Conservation (phyloP, 169 alveolate species). For the Theileria luwenshuni region DNA sequence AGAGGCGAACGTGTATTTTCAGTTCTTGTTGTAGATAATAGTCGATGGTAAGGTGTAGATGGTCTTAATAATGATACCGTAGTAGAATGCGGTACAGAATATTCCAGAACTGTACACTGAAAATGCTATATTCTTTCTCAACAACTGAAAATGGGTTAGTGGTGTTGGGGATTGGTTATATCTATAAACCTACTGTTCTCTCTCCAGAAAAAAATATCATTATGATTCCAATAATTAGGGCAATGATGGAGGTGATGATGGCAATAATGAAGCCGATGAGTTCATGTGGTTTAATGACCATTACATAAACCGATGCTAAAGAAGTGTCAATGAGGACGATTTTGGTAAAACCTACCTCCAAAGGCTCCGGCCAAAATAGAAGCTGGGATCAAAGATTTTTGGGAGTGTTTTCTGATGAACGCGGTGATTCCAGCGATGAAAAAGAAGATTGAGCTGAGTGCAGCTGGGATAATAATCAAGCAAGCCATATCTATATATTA, state of each 20-base stretch:
- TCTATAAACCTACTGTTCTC: conserved; percentile 14
- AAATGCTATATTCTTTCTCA: conserved; percentile 18
- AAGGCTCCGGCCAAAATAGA: conserved; percentile 33
- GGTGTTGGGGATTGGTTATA: neutral
- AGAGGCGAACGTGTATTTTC: neutral
- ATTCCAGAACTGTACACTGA: conserved; percentile 16
- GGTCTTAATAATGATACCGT: conserved; percentile 18
- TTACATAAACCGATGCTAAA: conserved; percentile 27
- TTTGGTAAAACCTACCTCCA: conserved; percentile 45
- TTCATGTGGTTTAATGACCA: conserved; percentile 34
- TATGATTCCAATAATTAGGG: conserved; percentile 14
- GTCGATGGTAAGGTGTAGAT: conserved; percentile 18
- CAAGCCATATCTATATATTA: conserved; percentile 23
- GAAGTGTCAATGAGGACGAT: neutral
- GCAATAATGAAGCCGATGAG: conserved; percentile 29
- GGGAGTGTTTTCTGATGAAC: conserved; percentile 31
- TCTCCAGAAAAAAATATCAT: conserved; percentile 22
- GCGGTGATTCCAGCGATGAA: conserved; percentile 44
- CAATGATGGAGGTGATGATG: conserved; percentile 18
- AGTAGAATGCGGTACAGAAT: conserved; percentile 32
- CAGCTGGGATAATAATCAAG: conserved; percentile 34
- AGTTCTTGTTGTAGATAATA: conserved; percentile 21
- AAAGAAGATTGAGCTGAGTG: conserved; percentile 30
- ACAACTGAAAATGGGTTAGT: conserved; percentile 10
- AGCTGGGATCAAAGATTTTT: conserved; percentile 31